Conservation (phyloP, 179 eudicot genomes). For the Heliamphora ciliata region DNA sequence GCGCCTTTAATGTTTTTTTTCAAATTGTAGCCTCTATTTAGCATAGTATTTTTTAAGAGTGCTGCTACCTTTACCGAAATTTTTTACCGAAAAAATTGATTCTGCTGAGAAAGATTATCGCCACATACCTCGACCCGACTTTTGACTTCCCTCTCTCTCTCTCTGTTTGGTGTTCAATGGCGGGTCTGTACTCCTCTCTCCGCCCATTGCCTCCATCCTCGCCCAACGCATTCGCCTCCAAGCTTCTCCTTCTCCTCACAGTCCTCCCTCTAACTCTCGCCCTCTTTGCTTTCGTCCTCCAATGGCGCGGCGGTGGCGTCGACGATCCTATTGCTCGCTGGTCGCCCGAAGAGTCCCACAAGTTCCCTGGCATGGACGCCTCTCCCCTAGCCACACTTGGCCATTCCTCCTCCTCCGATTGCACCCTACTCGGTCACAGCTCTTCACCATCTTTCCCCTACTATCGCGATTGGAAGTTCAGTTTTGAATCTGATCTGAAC, state of each 20-base stretch:
- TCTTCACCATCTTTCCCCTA: slow-evolving; percentile 55
- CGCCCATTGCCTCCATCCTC: slow-evolving; percentile 27
- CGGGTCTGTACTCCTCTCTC: slow-evolving; percentile 45
- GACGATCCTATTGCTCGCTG: slow-evolving; percentile 62
- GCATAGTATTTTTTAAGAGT: no score
- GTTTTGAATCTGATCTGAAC: slow-evolving; percentile 56
- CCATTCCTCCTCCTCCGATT: slow-evolving; percentile 42
- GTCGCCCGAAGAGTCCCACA: slow-evolving; percentile 53
- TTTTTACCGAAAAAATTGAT: no score
- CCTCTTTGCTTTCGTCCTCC: slow-evolving; percentile 67
- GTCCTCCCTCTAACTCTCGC: slow-evolving; percentile 70
- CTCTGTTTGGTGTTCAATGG: slow-evolving; percentile 25
- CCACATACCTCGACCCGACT: neutral
- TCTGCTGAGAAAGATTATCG: no score
- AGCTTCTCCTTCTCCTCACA: slow-evolving; percentile 59
- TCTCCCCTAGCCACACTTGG: slow-evolving; percentile 43
- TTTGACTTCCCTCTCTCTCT: neutral
- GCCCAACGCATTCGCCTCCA: slow-evolving; percentile 40
- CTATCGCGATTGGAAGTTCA: slow-evolving; percentile 65
- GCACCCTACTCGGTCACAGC: slow-evolving; percentile 41
- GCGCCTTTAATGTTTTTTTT: no score
- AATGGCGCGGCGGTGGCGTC: slow-evolving; percentile 84
- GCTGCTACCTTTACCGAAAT: no score
- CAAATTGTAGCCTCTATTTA: no score
- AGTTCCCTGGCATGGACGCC: slow-evolving; percentile 65